A percentile compares a stretch with the other conserved stretches of the same genome.
Evolutionary conservation across 1,284 basidiomycete genomes (phyloP).

Genomic region (Melampsora americana): DNA sequence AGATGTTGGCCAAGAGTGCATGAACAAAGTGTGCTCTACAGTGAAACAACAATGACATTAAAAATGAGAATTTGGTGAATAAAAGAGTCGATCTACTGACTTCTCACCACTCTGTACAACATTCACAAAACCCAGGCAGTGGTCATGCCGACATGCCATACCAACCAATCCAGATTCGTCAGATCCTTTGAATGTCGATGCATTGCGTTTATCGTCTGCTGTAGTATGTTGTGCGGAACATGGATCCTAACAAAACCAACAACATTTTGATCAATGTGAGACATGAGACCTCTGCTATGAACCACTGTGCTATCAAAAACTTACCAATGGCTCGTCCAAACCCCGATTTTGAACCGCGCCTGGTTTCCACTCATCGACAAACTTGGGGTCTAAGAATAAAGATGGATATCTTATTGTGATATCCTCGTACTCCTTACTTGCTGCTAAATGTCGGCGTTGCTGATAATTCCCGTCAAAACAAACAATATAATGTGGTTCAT

Average conservation of each 20-base stretch:
- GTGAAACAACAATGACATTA: too few species aligned
- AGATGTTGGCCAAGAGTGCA: too few species aligned
- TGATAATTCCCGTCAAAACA: slow-evolving; percentile 7
- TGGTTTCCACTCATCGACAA: too few species aligned
- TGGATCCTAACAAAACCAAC: not conserved
- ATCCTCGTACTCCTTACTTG: not conserved
- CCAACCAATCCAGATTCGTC: slow-evolving; percentile 23
- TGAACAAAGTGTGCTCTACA: too few species aligned
- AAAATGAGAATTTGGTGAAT: too few species aligned
- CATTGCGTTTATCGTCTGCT: not conserved
- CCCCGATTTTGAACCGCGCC: not conserved
- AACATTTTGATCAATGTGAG: not conserved
- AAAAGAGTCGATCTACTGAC: not conserved
- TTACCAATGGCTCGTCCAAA: not conserved
- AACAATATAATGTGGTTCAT: slow-evolving; percentile 17
- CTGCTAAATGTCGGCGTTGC: slow-evolving; percentile 5
- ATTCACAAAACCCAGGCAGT: not conserved
- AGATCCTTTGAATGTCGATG: slow-evolving; percentile 7
- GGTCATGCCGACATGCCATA: slow-evolving; percentile 1
- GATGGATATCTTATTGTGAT: not conserved
- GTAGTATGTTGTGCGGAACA: slow-evolving; percentile 18
- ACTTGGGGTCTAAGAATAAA: not conserved
- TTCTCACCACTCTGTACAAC: too few species aligned
- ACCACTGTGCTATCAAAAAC: too few species aligned
- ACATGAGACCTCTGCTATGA: not conserved